A percentile compares a stretch with the other conserved stretches of the same genome.
These are phyloP conservation scores for Viridothelium virens DNA, from an alignment of 495 filamentous ascomycete species.

Conservation along the genomic window DNA sequence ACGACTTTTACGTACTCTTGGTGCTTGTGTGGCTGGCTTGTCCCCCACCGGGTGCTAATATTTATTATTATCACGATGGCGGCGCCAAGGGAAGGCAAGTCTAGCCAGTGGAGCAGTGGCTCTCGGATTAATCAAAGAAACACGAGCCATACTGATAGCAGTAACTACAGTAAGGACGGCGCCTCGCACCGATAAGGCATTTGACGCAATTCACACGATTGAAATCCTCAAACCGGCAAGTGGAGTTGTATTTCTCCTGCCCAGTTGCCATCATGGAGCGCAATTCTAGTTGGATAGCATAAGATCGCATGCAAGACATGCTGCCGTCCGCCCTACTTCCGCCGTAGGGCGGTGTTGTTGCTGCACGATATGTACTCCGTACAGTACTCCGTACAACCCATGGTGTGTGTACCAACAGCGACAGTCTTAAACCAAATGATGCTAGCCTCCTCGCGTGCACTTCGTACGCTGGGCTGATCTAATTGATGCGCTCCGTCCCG, in stretches of 20 bases:
- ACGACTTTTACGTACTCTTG: neutral
- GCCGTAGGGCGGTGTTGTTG: neutral
- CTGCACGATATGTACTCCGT: neutral
- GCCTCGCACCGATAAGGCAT: neutral
- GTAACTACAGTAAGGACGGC: no score
- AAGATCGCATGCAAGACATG: slow-evolving; percentile 6
- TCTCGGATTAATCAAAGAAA: neutral
- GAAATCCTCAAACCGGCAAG: neutral
- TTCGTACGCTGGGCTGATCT: slow-evolving; percentile 1
- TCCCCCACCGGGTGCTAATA: neutral
- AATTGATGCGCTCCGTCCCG: slow-evolving; percentile 10
- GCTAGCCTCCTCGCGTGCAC: neutral
- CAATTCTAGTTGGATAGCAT: neutral
- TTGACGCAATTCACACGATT: neutral
- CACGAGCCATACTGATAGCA: neutral
- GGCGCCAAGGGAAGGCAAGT: neutral
- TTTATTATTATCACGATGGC: neutral
- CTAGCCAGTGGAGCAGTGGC: neutral
- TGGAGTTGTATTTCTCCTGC: neutral
- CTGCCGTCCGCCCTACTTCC: neutral
- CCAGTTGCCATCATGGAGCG: neutral
- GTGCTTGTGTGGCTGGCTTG: neutral
- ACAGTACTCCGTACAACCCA: neutral
- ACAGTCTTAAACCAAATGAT: neutral
- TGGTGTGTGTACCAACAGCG: neutral